Conservation (phyloP, 495 filamentous ascomycete species). For the Neurospora discreta region DNA sequence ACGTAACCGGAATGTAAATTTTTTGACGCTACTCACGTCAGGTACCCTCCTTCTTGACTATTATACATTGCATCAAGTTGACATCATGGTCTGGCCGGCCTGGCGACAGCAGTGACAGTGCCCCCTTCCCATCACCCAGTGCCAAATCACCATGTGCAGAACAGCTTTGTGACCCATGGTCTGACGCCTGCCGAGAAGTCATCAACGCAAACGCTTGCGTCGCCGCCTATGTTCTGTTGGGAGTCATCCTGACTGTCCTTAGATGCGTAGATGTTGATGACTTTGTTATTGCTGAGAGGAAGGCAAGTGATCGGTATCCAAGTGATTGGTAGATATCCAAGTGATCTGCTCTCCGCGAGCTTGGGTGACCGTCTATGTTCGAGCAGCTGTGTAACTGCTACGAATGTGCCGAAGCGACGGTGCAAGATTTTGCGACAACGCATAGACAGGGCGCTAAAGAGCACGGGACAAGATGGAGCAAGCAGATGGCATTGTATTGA, state of each 20-base stretch:
- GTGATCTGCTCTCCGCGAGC: background rate
- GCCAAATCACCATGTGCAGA: background rate
- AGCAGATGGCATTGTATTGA: background rate
- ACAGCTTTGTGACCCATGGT: background rate
- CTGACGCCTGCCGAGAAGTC: background rate
- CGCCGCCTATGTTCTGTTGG: background rate
- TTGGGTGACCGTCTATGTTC: background rate
- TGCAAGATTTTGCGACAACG: background rate
- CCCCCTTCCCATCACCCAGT: background rate
- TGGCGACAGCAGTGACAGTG: background rate
- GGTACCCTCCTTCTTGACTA: constrained; percentile 33
- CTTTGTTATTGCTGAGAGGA: background rate
- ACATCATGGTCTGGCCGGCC: background rate
- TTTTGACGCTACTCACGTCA: no score
- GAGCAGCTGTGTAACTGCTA: background rate
- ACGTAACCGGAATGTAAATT: no score
- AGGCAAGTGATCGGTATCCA: background rate
- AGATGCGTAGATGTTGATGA: background rate
- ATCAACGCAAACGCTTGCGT: background rate
- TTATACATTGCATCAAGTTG: background rate
- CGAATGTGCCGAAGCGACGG: background rate
- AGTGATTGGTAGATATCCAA: background rate
- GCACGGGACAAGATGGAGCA: background rate
- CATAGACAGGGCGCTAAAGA: background rate
- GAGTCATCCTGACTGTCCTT: background rate